Percentiles rank a stretch among this genome's conserved stretches.
These are phyloP conservation scores for Apiospora phragmitis DNA, from an alignment of 2,329 filamentous ascomycete genomes.

Conservation along the genomic window DNA sequence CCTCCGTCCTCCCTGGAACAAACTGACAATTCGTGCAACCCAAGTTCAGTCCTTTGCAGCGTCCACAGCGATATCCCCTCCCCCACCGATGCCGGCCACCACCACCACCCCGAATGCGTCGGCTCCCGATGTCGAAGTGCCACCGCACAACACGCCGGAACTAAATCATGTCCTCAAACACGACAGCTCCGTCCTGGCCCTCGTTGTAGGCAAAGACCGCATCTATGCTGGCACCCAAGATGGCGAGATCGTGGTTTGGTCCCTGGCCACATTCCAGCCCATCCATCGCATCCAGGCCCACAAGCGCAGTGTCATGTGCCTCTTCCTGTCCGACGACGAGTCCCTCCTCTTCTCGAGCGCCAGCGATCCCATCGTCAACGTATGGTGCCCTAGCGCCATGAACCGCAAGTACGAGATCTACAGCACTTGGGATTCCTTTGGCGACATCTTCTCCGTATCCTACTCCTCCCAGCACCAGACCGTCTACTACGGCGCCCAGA, in stretches of 20 bases:
- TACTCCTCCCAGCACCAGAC: conserved; percentile 80
- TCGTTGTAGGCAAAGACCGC: conserved; percentile 76
- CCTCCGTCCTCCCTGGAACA: neutral
- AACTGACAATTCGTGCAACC: neutral
- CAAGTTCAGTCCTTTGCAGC: neutral
- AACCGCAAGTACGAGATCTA: conserved; percentile 84
- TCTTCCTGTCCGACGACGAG: conserved; percentile 76
- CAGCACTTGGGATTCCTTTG: conserved; percentile 85
- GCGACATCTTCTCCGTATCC: conserved; percentile 93
- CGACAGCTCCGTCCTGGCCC: conserved; percentile 76
- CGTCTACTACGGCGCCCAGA: conserved; percentile 89
- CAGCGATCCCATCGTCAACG: conserved; percentile 90
- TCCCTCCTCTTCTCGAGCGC: conserved; percentile 86
- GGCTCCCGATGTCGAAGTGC: conserved; percentile 3
- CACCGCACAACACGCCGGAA: conserved; percentile 46
- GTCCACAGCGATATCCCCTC: neutral
- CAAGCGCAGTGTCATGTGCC: conserved; percentile 83
- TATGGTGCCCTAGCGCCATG: conserved; percentile 81
- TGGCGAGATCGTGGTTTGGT: conserved; percentile 92
- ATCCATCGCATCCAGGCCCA: conserved; percentile 82
- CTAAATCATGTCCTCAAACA: conserved; percentile 75
- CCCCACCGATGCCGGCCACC: neutral
- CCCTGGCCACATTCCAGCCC: conserved; percentile 82
- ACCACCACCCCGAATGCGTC: neutral
- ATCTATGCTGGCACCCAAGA: conserved; percentile 93